Base-by-base conservation (phyloP, 495 filamentous ascomycete species). In the Penicillium atrosanguineum region DNA sequence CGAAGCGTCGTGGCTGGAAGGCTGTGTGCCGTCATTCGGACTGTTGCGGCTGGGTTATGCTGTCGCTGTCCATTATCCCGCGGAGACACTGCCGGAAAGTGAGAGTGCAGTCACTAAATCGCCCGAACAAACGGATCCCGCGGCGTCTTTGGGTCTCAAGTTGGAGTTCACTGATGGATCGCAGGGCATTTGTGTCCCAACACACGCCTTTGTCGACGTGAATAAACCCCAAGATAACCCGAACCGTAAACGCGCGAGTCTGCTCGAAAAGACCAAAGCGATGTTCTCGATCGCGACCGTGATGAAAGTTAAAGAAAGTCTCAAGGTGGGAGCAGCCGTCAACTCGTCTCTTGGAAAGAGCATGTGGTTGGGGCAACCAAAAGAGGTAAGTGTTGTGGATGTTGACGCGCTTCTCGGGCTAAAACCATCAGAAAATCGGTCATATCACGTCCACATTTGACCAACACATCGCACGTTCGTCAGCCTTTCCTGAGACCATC, bases 1-100 rank as follows among this genome's bases (percentile, higher is more conserved):
- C 34, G 56, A 63, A 28, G 52, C 56, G 9, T 56, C 56, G 0
- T 63, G 52, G 60, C 29, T 53, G 18, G 60, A 62, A 19, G 60
- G 60, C 0, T 56, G 45, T 43, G 56, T 57, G 9, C 50, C 48
- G 6, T 48, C 52, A 1, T 63, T 63, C 50, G 60, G 60, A 5
- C 28, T 52, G 9, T 37, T 63, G 15, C 37, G 60, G 14, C 41
- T 63, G 36, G 56, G 56, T 15, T 59, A 60, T 34, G 60, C 56
- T 38, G 52, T 59, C 18, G 51, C 52, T 0, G 51, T 51, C 3
- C 55, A 55, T 46, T 54, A 55, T 44, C 50, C 59, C 6, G 43
- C 50, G 18, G 41, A 52, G 18, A 36, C 55, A 2, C 43, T 53
- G 20, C 16, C 44, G 0, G 43, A 50, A 2, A 51, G 59, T 38